These are phyloP conservation scores for Yamadazyma triangularis DNA, from an alignment of 1,139 yeast genomes.

Conservation along the genomic window DNA sequence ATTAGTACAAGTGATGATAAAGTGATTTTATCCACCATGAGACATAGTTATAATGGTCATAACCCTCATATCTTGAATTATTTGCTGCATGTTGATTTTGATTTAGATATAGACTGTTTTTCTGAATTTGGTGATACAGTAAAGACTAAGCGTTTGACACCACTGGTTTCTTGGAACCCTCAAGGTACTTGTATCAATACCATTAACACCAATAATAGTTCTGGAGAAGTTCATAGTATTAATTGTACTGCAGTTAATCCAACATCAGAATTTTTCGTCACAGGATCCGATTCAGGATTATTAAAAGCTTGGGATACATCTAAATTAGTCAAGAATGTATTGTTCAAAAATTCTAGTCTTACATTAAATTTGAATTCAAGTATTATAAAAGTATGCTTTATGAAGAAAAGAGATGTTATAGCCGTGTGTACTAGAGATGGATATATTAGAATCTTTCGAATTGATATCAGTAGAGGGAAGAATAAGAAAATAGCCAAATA, in stretches of 20 bases:
- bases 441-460: slow-evolving; percentile 48
- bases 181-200: slow-evolving; percentile 58
- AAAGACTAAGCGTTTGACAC: slow-evolving; percentile 2
- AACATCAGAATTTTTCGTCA: slow-evolving; percentile 62
- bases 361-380: slow-evolving; percentile 44
- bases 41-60: slow-evolving; percentile 61
- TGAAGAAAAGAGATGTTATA: slow-evolving; percentile 61
- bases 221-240: slow-evolving; percentile 33
- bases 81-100: slow-evolving; percentile 49
- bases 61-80: slow-evolving; percentile 61
- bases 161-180: slow-evolving; percentile 1
- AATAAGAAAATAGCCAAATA: slow-evolving; percentile 30
- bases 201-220: slow-evolving; percentile 19
- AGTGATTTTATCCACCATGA: slow-evolving; percentile 34
- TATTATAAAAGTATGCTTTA: slow-evolving; percentile 46
- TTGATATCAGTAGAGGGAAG: slow-evolving; percentile 42
- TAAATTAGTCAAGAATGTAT: slow-evolving; percentile 60
- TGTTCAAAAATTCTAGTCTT: slow-evolving; percentile 51
- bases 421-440: slow-evolving; percentile 71
- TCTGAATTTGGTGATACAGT: slow-evolving; percentile 58
- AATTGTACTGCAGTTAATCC: slow-evolving; percentile 57
- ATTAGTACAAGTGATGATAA: slow-evolving; percentile 31
- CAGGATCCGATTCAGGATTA: slow-evolving; percentile 73
- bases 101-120: slow-evolving; percentile 56
- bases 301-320: slow-evolving; percentile 75